Percentiles rank a stretch among this genome's conserved stretches.
phyloP scores from a whole-genome alignment of 106 monocot genomes.

The Dioscorea alata region DNA sequence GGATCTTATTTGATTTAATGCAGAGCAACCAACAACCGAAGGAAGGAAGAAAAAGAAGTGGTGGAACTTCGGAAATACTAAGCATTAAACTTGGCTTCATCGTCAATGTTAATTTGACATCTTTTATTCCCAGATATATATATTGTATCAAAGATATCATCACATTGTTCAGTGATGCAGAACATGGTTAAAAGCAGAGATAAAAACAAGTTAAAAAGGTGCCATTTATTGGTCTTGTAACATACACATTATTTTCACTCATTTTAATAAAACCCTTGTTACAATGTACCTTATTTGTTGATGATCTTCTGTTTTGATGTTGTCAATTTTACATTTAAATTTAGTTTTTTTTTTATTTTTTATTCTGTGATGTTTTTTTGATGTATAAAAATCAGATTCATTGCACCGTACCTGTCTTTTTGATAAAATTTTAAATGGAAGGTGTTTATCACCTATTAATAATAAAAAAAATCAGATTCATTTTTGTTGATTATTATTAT shows the following conservation, averaged over 20 bases:
- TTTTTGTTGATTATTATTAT: no score
- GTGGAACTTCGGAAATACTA: conserved; percentile 48
- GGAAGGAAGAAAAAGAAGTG: conserved; percentile 56
- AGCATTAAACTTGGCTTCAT: neutral
- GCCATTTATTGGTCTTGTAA: neutral
- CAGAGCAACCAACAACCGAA: conserved; percentile 47
- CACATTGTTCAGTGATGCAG: conserved; percentile 11
- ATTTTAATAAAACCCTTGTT: no score
- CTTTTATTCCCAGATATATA: conserved; percentile 2
- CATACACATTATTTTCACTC: neutral
- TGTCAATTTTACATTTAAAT: no score
- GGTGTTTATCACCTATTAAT: no score
- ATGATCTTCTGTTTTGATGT: no score
- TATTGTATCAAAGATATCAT: neutral
- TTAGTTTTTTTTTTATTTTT: no score
- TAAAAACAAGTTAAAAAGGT: neutral
- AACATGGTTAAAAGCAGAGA: neutral
- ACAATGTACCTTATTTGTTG: no score
- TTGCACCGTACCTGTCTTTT: no score
- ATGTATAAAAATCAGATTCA: no score
- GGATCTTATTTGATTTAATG: neutral
- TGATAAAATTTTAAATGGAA: no score
- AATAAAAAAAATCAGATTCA: no score
- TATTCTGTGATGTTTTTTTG: no score
- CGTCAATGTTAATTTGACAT: neutral